Base-by-base conservation (phyloP, 1,284 basidiomycete genomes). In the Kalmanozyma brasiliensis region DNA sequence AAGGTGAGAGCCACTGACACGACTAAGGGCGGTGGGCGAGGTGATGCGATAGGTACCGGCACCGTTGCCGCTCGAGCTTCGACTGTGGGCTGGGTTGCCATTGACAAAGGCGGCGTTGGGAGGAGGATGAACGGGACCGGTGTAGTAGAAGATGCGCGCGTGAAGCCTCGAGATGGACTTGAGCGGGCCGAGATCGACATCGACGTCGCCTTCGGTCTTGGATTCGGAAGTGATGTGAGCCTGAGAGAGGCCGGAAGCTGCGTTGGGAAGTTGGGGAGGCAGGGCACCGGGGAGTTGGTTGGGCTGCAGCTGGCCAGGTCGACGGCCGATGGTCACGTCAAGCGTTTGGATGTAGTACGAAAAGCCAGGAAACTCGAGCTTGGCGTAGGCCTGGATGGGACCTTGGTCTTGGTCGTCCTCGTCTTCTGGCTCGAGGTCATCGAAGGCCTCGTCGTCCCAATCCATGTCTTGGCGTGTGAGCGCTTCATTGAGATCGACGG, bases 111-210 rank as follows among this genome's bases (percentile, higher is more conserved):
- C 47, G 14, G 62, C 24, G 38, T 52, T 62, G 30, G 63, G 58
- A 14, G 63, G 58, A 14, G 52, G 46, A 37, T 66, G 61, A 17
- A 73, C 57, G 20, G 67, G 71, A 10, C 71, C 73, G 4, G 73
- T 65, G 36, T 73, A 71, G 62, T 81, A 84, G 82, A 92, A 93
- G 77, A 98, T 94, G 85, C 90, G 90, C 47, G 96, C 96, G 82
- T 99, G 96, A 14, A 96, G 86, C 22, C 96, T 87, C 11, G 94
- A 98, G 52, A 99, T 94, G 62, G 92, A 94, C 87, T 98, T 98
- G 63, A 98, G 87, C 1, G 93, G 90, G 4, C 96, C 96, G 6
- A 99, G 88, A 84, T 99, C 96, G 41, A 99, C 93, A 79, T 99
- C 96, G 41, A 82, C 79, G 35, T 81, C 74, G 36, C 71, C 78